phyloP scores from a whole-genome alignment of 345 rosid species.

The Reutealis trisperma region DNA sequence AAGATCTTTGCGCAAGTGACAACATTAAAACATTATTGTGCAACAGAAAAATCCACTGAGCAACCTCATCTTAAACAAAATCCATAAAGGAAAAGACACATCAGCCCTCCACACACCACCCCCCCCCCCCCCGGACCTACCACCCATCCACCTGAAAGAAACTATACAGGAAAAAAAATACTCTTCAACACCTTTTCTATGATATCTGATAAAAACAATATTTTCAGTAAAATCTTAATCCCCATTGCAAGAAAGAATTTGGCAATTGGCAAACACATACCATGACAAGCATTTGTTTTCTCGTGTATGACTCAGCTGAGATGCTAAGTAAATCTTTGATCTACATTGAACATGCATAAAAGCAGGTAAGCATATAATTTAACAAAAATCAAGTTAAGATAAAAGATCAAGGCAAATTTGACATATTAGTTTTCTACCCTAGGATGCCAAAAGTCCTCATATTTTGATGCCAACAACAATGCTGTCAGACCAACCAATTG shows the following conservation, averaged over 20 bases:
- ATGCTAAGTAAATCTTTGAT: constrained; percentile 81
- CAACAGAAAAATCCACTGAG: background rate
- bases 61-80: background rate
- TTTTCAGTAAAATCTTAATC: background rate
- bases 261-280: constrained; percentile 36
- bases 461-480: constrained; percentile 85
- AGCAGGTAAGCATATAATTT: constrained; percentile 2
- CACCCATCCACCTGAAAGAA: background rate
- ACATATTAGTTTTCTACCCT: constrained; percentile 47
- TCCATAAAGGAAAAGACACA: background rate
- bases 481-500: constrained; percentile 92
- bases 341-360: constrained; percentile 40
- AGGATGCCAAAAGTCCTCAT: constrained; percentile 98
- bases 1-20: background rate
- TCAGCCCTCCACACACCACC: background rate
- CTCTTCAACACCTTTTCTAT: background rate
- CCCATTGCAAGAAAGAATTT: background rate
- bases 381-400: background rate
- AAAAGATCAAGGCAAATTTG: background rate
- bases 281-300: constrained; percentile 72
- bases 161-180: background rate
- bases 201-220: too few relatives aligned
- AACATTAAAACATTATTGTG: background rate
- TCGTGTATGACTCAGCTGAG: constrained; percentile 84
- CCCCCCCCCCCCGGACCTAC: background rate